These are phyloP conservation scores for Russula emetica DNA, from an alignment of 768 basidiomycete species.

Conservation along the genomic window DNA sequence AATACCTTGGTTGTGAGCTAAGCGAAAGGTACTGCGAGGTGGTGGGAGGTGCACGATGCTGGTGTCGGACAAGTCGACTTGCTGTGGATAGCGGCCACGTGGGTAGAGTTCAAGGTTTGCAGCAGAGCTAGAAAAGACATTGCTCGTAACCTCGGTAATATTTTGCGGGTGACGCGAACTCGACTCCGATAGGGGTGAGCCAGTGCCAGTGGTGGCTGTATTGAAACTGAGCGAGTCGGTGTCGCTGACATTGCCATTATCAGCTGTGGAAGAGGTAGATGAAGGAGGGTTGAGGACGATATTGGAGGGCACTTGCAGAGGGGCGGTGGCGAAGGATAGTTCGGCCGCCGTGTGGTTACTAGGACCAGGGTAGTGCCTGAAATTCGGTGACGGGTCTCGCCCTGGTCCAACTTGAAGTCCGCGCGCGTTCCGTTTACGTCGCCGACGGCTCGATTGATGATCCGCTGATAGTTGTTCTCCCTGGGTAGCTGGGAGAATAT, in stretches of 20 bases:
- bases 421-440: neutral
- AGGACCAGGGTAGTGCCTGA: slow-evolving; percentile 7
- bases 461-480: neutral
- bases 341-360: neutral
- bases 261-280: neutral
- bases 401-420: neutral
- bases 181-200: neutral
- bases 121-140: neutral
- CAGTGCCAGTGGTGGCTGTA: neutral
- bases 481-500: neutral
- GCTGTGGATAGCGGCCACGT: neutral
- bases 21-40: neutral
- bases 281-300: too few species aligned
- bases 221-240: neutral
- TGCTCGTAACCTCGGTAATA: neutral
- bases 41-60: slow-evolving; percentile 17
- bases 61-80: slow-evolving; percentile 10
- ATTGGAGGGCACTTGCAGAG: neutral
- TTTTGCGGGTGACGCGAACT: neutral
- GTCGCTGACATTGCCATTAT: neutral
- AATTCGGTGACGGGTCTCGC: slow-evolving; percentile 10
- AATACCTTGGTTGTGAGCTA: neutral
- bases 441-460: neutral
- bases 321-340: neutral
- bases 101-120: neutral